Evolutionary conservation across 257 asterid genomes (phyloP).

Genomic region (Nicotiana knightiana): DNA sequence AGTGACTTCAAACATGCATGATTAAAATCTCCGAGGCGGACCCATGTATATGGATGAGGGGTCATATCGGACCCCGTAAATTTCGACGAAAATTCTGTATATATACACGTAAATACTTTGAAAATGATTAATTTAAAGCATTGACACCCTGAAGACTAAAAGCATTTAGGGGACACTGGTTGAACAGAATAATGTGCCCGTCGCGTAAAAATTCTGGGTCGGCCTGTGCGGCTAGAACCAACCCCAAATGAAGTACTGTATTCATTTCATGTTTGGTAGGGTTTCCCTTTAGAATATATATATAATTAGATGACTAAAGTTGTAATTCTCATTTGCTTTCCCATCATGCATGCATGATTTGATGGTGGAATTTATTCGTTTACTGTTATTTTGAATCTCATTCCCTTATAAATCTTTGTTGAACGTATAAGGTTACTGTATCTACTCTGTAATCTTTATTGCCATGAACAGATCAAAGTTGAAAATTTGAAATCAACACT

Average conservation of each 20-base stretch:
- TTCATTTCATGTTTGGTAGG: neutral
- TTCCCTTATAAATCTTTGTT: neutral
- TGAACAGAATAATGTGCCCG: too few species aligned
- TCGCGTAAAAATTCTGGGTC: too few species aligned
- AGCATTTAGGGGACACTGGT: too few species aligned
- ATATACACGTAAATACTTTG: too few species aligned
- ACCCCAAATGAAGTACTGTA: neutral
- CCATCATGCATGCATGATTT: neutral
- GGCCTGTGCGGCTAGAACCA: neutral
- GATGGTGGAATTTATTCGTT: slow-evolving; percentile 4
- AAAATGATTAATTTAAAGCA: too few species aligned
- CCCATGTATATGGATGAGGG: too few species aligned
- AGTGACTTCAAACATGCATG: too few species aligned
- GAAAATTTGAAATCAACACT: too few species aligned
- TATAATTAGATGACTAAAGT: neutral
- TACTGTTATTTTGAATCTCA: slow-evolving; percentile 5
- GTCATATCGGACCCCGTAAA: too few species aligned
- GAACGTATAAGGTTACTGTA: neutral
- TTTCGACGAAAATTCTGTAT: too few species aligned
- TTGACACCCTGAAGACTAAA: too few species aligned
- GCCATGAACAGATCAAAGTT: neutral
- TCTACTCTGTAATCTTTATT: neutral
- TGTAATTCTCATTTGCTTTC: neutral
- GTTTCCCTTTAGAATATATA: neutral
- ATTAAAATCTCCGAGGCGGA: neutral